Conservation (phyloP, 2,329 filamentous ascomycete genomes). For the Dactylellina drechsleri region DNA sequence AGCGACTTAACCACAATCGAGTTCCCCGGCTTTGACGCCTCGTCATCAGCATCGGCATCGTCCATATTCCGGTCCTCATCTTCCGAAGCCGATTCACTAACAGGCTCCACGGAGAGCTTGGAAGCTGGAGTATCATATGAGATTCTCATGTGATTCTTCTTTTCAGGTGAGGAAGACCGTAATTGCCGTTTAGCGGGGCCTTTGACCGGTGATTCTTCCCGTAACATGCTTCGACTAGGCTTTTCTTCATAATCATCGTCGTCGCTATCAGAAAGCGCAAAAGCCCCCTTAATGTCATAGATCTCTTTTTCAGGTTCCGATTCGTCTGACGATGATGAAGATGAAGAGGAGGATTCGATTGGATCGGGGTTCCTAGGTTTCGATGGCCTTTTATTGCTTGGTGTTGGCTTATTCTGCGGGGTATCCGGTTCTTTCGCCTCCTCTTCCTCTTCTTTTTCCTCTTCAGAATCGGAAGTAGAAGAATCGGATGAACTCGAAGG, state of each 20-base stretch:
- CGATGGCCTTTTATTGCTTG: too few relatives aligned
- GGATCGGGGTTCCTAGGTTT: too few relatives aligned
- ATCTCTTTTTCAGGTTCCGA: slow-evolving; percentile 15
- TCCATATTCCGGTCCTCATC: slow-evolving; percentile 20
- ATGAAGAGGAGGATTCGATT: slow-evolving; percentile 13
- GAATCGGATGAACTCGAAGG: slow-evolving; percentile 16
- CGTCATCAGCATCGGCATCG: slow-evolving; percentile 18
- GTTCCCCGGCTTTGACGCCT: background rate
- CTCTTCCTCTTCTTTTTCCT: slow-evolving; percentile 54
- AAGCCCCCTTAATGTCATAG: slow-evolving; percentile 15
- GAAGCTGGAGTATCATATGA: slow-evolving; percentile 25
- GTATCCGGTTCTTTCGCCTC: slow-evolving; percentile 34
- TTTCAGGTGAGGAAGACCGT: slow-evolving; percentile 37
- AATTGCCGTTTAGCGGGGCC: slow-evolving; percentile 36
- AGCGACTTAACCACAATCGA: background rate
- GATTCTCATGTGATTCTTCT: slow-evolving; percentile 18
- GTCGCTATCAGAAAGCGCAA: slow-evolving; percentile 35
- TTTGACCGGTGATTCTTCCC: slow-evolving; percentile 47
- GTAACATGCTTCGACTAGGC: slow-evolving; percentile 19
- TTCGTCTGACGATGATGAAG: slow-evolving; percentile 22
- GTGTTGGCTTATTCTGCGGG: background rate
- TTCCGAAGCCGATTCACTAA: slow-evolving; percentile 1
- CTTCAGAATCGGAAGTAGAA: slow-evolving; percentile 37
- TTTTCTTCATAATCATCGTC: slow-evolving; percentile 23
- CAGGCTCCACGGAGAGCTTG: slow-evolving; percentile 27